phyloP scores from a whole-genome alignment of 1,284 basidiomycete species.

The Cryptococcus jaspeensis region DNA sequence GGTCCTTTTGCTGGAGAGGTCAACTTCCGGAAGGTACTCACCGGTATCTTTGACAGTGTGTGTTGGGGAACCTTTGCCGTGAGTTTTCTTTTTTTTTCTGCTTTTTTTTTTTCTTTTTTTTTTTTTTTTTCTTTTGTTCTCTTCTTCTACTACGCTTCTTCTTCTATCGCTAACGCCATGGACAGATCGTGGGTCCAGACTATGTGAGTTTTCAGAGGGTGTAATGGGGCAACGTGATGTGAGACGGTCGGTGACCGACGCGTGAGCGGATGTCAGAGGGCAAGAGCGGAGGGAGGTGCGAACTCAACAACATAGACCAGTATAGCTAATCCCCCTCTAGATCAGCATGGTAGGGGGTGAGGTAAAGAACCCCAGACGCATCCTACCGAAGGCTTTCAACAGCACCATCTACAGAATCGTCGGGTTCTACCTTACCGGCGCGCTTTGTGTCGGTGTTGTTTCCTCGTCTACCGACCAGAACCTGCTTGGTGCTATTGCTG shows the following conservation, averaged over 20 bases:
- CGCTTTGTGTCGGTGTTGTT: conserved; percentile 36
- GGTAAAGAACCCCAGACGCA: conserved; percentile 32
- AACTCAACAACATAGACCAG: too few species aligned
- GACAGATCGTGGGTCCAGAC: conserved; percentile 30
- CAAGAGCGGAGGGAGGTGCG: too few species aligned
- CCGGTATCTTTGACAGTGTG: conserved; percentile 36
- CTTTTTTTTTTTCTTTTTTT: background rate
- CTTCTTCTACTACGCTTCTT: too few species aligned
- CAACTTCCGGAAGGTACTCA: conserved; percentile 26
- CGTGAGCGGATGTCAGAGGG: too few species aligned
- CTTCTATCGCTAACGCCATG: conserved; percentile 1
- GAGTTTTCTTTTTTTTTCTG: conserved; percentile 2
- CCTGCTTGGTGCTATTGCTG: conserved; percentile 28
- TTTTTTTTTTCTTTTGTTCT: too few species aligned
- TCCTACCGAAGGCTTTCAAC: conserved; percentile 44
- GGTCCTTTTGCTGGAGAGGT: conserved; percentile 30
- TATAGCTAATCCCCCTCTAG: too few species aligned
- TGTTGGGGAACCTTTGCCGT: conserved; percentile 39
- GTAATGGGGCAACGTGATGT: too few species aligned
- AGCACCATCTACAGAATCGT: conserved; percentile 39
- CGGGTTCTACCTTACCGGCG: conserved; percentile 37
- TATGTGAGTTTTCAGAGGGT: conserved; percentile 35
- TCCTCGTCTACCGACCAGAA: conserved; percentile 18
- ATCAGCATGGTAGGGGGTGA: conserved; percentile 33
- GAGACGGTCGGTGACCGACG: too few species aligned